These are phyloP conservation scores for Rubia tinctorum DNA, from an alignment of 305 asterid genomes.

Conservation along the genomic window DNA sequence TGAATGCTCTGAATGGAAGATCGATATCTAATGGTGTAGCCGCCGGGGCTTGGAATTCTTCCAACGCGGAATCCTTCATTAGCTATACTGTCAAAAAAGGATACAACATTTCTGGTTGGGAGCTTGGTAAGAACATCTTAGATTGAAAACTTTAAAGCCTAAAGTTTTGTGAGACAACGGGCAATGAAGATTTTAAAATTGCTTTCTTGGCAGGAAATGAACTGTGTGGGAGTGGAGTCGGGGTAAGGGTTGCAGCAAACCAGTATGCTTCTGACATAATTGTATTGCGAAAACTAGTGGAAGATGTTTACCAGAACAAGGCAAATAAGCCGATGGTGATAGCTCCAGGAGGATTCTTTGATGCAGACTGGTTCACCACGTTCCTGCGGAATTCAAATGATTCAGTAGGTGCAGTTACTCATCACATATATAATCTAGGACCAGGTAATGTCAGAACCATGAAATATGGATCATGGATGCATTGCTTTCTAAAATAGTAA, in stretches of 20 bases:
- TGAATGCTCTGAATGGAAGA: constrained; percentile 70
- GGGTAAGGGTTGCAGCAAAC: constrained; percentile 37
- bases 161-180: neutral
- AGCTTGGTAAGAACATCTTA: constrained; percentile 53
- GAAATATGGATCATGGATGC: neutral
- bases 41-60: constrained; percentile 62
- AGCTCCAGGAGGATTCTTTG: constrained; percentile 53
- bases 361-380: constrained; percentile 35
- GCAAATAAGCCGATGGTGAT: constrained; percentile 32
- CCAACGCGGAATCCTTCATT: constrained; percentile 62
- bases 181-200: neutral
- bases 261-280: constrained; percentile 41
- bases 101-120: constrained; percentile 64
- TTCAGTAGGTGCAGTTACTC: constrained; percentile 36
- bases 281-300: constrained; percentile 23
- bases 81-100: constrained; percentile 63
- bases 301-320: constrained; percentile 30
- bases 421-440: constrained; percentile 52
- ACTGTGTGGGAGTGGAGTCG: constrained; percentile 44
- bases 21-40: constrained; percentile 28
- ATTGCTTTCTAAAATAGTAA: neutral
- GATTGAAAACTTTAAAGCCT: neutral
- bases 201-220: constrained; percentile 36
- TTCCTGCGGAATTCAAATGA: constrained; percentile 22
- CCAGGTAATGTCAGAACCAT: constrained; percentile 29